These are phyloP conservation scores for Corinectria fuckeliana DNA, from an alignment of 2,329 filamentous ascomycete genomes.

Conservation along the genomic window DNA sequence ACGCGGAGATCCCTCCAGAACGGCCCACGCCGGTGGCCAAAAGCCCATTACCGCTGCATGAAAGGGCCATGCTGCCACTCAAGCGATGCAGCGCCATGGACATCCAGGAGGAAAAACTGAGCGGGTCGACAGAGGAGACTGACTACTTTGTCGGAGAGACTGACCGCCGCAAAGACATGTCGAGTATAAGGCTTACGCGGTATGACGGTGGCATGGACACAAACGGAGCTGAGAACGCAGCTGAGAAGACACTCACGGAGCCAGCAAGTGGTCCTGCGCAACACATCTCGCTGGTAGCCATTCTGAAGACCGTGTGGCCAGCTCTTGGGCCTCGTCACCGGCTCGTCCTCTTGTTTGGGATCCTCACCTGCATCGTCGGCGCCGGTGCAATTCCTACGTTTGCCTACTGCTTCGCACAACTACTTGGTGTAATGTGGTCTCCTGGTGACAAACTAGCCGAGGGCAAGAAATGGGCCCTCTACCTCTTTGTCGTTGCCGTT, in stretches of 20 bases:
- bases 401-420: slow-evolving; percentile 74
- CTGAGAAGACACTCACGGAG: background rate
- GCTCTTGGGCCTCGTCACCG: slow-evolving; percentile 60
- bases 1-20: slow-evolving; percentile 15
- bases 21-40: slow-evolving; percentile 1
- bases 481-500: slow-evolving; percentile 71
- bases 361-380: slow-evolving; percentile 67
- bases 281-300: slow-evolving; percentile 33
- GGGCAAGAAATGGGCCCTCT: slow-evolving; percentile 71
- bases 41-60: slow-evolving; percentile 10
- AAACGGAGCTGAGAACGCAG: background rate
- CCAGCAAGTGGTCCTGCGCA: background rate
- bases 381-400: slow-evolving; percentile 76
- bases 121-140: slow-evolving; percentile 16
- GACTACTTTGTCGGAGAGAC: slow-evolving; percentile 31
- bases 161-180: slow-evolving; percentile 41
- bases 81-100: slow-evolving; percentile 18
- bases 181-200: slow-evolving; percentile 16
- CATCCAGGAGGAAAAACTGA: slow-evolving; percentile 9
- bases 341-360: slow-evolving; percentile 62
- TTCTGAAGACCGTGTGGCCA: slow-evolving; percentile 70
- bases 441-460: slow-evolving; percentile 53
- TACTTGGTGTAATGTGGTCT: slow-evolving; percentile 74
- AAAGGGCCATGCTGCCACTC: slow-evolving; percentile 21
- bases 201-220: background rate